Conservation (phyloP, 305 asterid genomes). For the Solanum aculeatissimum region DNA sequence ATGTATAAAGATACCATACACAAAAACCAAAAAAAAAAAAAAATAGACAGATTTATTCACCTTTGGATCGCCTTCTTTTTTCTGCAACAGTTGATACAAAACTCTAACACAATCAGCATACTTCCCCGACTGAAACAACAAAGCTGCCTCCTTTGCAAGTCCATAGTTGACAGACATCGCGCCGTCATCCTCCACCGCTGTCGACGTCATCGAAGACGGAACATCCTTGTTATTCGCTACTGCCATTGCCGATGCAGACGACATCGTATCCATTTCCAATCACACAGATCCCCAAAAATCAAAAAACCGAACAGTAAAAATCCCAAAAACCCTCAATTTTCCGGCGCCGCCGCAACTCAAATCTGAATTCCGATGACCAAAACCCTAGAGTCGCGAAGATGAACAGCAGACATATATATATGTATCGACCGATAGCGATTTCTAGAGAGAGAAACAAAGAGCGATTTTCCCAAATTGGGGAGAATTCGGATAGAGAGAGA, state of each 20-base stretch:
- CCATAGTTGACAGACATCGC: constrained; percentile 51
- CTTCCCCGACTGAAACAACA: constrained; percentile 72
- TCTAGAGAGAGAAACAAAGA: not conserved
- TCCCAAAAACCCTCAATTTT: constrained; percentile 15
- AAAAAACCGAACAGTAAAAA: not conserved
- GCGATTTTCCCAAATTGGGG: not conserved
- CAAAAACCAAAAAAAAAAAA: not conserved
- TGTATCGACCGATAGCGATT: constrained; percentile 3
- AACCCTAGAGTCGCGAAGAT: constrained; percentile 14
- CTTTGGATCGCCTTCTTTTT: constrained; percentile 73
- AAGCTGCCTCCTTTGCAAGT: constrained; percentile 77
- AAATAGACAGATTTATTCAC: constrained; percentile 19
- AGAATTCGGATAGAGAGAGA: constrained; percentile 10
- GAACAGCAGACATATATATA: not conserved
- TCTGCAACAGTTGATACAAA: constrained; percentile 52
- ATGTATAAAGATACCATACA: not conserved
- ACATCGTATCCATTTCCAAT: constrained; percentile 21
- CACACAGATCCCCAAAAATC: constrained; percentile 19
- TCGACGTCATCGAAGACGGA: constrained; percentile 15
- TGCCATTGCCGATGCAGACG: not conserved
- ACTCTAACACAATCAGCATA: constrained; percentile 46
- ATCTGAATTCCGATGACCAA: constrained; percentile 8
- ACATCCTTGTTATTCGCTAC: constrained; percentile 9
- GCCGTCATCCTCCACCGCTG: constrained; percentile 45
- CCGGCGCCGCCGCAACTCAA: constrained; percentile 5